Conservation (phyloP, 2,329 filamentous ascomycete species). For the Lachnellula willkommii region DNA sequence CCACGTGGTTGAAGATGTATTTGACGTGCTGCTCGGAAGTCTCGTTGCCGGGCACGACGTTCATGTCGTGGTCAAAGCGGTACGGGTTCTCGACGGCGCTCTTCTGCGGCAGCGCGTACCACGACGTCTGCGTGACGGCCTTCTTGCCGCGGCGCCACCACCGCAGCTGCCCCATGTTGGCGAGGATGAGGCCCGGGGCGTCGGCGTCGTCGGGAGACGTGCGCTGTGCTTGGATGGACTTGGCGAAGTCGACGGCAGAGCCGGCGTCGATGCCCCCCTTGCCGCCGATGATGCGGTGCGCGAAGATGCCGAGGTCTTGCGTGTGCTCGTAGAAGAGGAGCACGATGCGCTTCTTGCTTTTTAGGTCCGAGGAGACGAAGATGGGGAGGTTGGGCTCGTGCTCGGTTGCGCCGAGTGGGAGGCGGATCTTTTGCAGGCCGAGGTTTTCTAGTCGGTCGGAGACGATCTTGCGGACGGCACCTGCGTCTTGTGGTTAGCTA, state of each 20-base stretch:
- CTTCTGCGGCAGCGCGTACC: slow-evolving; percentile 54
- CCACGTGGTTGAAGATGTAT: slow-evolving; percentile 60
- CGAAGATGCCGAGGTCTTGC: slow-evolving; percentile 70
- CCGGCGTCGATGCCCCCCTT: slow-evolving; percentile 63
- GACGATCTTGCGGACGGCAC: slow-evolving; percentile 57
- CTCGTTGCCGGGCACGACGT: slow-evolving; percentile 58
- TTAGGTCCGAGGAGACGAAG: slow-evolving; percentile 54
- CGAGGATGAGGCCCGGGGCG: slow-evolving; percentile 60
- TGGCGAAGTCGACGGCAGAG: slow-evolving; percentile 61
- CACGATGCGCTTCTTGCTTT: slow-evolving; percentile 56
- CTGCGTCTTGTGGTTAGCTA: slow-evolving; percentile 37
- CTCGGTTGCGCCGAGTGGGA: slow-evolving; percentile 51
- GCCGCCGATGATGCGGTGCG: slow-evolving; percentile 61
- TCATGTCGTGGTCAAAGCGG: slow-evolving; percentile 48
- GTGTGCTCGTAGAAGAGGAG: slow-evolving; percentile 67
- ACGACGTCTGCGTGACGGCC: slow-evolving; percentile 54
- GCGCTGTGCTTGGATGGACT: slow-evolving; percentile 34
- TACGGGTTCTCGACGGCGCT: slow-evolving; percentile 56
- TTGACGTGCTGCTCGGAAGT: slow-evolving; percentile 55
- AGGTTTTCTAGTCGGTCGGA: slow-evolving; percentile 54
- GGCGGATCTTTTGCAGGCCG: slow-evolving; percentile 53
- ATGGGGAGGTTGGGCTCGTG: slow-evolving; percentile 62
- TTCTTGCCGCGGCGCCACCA: slow-evolving; percentile 65
- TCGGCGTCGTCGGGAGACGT: slow-evolving; percentile 19
- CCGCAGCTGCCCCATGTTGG: slow-evolving; percentile 71